Conservation (phyloP, 2,329 filamentous ascomycete genomes). For the Aspergillus luchuensis region DNA sequence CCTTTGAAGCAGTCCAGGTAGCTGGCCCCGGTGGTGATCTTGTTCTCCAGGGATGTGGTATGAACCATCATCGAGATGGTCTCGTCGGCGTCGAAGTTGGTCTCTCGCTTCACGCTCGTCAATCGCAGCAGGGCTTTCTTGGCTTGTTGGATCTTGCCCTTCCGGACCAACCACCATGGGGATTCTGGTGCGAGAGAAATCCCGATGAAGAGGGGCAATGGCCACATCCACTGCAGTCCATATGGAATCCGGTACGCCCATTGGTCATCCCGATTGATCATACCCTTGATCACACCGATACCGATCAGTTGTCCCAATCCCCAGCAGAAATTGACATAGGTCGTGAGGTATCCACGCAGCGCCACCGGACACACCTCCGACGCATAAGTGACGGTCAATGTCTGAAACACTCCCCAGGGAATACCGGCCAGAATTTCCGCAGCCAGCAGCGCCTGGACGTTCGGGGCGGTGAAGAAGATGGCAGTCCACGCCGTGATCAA, state of each 20-base stretch:
- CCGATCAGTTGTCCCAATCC: slow-evolving; percentile 55
- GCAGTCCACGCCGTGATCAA: slow-evolving; percentile 52
- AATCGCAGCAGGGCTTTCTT: slow-evolving; percentile 48
- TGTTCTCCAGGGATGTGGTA: slow-evolving; percentile 77
- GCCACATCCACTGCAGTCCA: slow-evolving; percentile 58
- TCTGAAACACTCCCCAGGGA: slow-evolving; percentile 57
- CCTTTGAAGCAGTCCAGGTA: slow-evolving; percentile 86
- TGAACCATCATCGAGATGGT: slow-evolving; percentile 92
- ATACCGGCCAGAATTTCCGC: slow-evolving; percentile 56
- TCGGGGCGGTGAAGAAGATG: slow-evolving; percentile 55
- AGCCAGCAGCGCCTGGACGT: slow-evolving; percentile 50
- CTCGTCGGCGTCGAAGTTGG: slow-evolving; percentile 77
- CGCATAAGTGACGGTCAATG: slow-evolving; percentile 50
- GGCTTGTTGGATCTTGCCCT: slow-evolving; percentile 49
- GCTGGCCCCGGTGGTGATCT: slow-evolving; percentile 70
- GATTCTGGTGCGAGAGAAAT: slow-evolving; percentile 54
- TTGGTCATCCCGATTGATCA: slow-evolving; percentile 49
- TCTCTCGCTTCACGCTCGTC: slow-evolving; percentile 55
- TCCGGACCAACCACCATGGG: slow-evolving; percentile 55
- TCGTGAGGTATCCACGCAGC: slow-evolving; percentile 49
- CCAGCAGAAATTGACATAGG: slow-evolving; percentile 52
- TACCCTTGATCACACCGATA: slow-evolving; percentile 53
- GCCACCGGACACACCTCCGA: slow-evolving; percentile 52
- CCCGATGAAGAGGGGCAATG: slow-evolving; percentile 51
- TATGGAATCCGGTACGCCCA: slow-evolving; percentile 58